Evolutionary conservation across 805 yeast species (phyloP).

Genomic region (Ogataea neopini): DNA sequence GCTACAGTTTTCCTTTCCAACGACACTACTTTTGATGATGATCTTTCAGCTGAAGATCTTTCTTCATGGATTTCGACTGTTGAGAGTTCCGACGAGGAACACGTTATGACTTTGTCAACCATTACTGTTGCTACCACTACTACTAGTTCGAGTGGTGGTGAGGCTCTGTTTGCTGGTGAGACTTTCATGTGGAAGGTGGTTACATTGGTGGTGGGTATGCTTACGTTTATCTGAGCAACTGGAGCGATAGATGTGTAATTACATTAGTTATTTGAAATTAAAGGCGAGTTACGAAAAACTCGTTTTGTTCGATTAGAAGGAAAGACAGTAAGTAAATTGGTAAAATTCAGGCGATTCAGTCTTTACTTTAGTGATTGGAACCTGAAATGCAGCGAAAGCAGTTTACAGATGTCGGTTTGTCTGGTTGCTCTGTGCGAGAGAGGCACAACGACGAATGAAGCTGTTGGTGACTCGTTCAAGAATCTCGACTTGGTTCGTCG

Average conservation of each 20-base stretch:
- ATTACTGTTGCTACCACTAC: conserved; percentile 13
- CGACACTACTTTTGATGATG: conserved; percentile 47
- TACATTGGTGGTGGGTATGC: conserved; percentile 1
- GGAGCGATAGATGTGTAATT: not conserved
- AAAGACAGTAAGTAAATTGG: too few species aligned
- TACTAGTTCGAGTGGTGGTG: conserved; percentile 7
- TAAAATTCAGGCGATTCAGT: too few species aligned
- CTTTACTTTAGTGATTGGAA: too few species aligned
- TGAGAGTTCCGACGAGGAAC: conserved; percentile 16
- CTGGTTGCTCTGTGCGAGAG: too few species aligned
- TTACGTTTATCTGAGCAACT: not conserved
- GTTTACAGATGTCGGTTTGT: too few species aligned
- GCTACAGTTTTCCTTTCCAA: conserved; percentile 63
- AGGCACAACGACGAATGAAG: not conserved
- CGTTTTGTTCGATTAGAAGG: too few species aligned
- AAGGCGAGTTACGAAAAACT: too few species aligned
- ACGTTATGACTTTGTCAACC: conserved; percentile 23
- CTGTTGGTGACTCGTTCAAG: too few species aligned
- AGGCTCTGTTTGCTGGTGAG: conserved; percentile 2
- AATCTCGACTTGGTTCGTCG: too few species aligned
- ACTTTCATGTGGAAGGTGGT: conserved; percentile 1
- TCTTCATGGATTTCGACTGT: conserved; percentile 44
- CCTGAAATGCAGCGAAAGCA: too few species aligned
- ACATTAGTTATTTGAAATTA: too few species aligned
- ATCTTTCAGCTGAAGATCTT: conserved; percentile 47